Base-by-base conservation (phyloP, 83 land plant species). In the Thuja plicata region DNA sequence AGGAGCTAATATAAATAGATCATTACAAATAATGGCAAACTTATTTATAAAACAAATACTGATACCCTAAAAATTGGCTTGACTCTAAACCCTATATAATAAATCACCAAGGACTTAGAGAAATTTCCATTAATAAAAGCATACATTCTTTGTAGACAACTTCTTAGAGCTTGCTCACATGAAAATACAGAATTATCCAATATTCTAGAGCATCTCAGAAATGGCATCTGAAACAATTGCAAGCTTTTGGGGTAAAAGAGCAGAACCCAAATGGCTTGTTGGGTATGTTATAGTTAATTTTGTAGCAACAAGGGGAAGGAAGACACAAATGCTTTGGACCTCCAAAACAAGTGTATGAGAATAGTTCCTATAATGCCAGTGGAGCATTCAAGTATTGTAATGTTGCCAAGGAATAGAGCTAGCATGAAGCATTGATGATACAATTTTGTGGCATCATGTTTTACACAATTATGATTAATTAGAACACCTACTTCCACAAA, bases 201-300 rank as follows among this genome's bases (percentile, higher is more conserved):
- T n/a, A 40, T 27, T 8, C 46, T 27, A 79, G 8, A 84, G 35
- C 38, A 6, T 55, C 17, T 52, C 1, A 85, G 57, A 92, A 87
- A 89, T 95, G 94, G 91, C 97, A 96, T 40, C 95, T 92, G 87
- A 94, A 90, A 92, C 97, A 96, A 89, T 96, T 96, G 76, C 97
- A 96, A 34, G 95, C 89, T 88, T 89, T 93, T 88, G 97, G 97
- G 60, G 94, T 92, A 90, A 96, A 96, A 50, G 97, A 91, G 88
- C 96, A 96, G 87, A 91, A 91, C 21, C 97, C 97, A 91, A 96
- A 96, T 40, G 97, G 97, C 90, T 90, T 92, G 88, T 96, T 93
- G 19, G 97, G 97, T 13, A 94, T 94, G 88, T 94, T 93, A 92
- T 96, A 96, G 89, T 90, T 91, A 88, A 96, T 96, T 17, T 95